Conservation (phyloP, 257 asterid genomes). For the Salvia hispanica region DNA sequence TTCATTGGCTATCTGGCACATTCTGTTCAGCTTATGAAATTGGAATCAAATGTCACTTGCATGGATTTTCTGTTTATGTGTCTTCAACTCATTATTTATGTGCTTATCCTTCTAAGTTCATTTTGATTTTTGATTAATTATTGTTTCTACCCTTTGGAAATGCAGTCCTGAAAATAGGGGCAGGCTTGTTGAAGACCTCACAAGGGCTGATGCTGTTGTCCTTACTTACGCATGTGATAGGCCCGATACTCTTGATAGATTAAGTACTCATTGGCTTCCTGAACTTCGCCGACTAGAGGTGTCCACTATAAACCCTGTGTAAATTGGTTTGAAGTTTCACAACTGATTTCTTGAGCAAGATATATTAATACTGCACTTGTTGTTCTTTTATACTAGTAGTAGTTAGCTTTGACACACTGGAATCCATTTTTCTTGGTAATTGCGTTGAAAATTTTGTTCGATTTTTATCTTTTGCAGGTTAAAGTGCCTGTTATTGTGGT, state of each 20-base stretch:
- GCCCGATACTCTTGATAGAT: slow-evolving; percentile 82
- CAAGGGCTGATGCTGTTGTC: slow-evolving; percentile 82
- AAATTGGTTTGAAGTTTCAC: slow-evolving; percentile 24
- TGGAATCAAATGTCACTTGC: slow-evolving; percentile 3
- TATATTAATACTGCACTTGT: not conserved
- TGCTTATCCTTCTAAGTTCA: slow-evolving; percentile 11
- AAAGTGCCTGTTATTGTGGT: slow-evolving; percentile 94
- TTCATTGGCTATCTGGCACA: not conserved
- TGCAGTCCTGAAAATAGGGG: slow-evolving; percentile 75
- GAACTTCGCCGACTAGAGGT: slow-evolving; percentile 93
- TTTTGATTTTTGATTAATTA: not conserved
- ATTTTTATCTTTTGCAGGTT: slow-evolving; percentile 50
- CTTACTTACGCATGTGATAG: slow-evolving; percentile 93
- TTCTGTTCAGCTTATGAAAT: not conserved
- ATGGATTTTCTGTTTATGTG: slow-evolving; percentile 8
- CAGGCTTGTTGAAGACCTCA: slow-evolving; percentile 76
- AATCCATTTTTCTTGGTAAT: slow-evolving; percentile 6
- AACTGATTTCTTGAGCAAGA: slow-evolving; percentile 23
- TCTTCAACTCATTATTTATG: slow-evolving; percentile 4
- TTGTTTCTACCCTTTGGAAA: slow-evolving; percentile 19
- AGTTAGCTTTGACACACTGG: slow-evolving; percentile 15
- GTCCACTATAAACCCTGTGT: slow-evolving; percentile 28
- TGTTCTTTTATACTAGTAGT: not conserved
- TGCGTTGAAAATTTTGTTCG: not conserved
- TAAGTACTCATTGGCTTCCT: slow-evolving; percentile 98